A percentile compares a stretch with the other conserved stretches of the same genome.
Conservation (phyloP, 2,329 filamentous ascomycete species). For the Claviceps africana region DNA sequence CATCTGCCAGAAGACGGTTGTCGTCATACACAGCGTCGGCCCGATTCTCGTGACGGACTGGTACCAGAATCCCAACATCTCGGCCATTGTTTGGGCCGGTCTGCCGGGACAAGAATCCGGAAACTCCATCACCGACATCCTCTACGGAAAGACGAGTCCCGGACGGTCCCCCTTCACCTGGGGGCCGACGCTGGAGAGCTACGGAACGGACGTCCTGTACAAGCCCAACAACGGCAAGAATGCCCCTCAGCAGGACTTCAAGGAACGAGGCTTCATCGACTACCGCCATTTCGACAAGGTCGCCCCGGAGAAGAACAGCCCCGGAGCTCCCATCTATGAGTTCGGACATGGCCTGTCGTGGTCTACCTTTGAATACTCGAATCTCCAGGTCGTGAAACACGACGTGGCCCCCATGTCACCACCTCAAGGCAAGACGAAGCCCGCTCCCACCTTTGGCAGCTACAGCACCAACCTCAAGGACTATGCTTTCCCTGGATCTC, state of each 20-base stretch:
- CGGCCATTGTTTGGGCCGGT: slow-evolving; percentile 71
- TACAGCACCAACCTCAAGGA: slow-evolving; percentile 47
- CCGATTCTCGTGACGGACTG: slow-evolving; percentile 65
- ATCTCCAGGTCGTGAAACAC: slow-evolving; percentile 42
- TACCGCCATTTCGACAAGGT: slow-evolving; percentile 50
- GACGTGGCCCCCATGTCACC: slow-evolving; percentile 40
- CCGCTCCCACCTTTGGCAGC: slow-evolving; percentile 52
- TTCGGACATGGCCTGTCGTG: slow-evolving; percentile 74
- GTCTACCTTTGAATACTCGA: slow-evolving; percentile 63
- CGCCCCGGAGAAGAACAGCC: slow-evolving; percentile 19
- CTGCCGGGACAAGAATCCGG: slow-evolving; percentile 75
- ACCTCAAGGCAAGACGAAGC: slow-evolving; percentile 44
- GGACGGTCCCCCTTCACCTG: slow-evolving; percentile 72
- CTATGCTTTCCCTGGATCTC: slow-evolving; percentile 51
- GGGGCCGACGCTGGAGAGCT: slow-evolving; percentile 52
- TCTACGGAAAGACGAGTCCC: slow-evolving; percentile 70
- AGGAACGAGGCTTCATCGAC: slow-evolving; percentile 70
- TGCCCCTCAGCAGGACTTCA: slow-evolving; percentile 59
- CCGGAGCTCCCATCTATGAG: slow-evolving; percentile 53
- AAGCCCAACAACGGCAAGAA: slow-evolving; percentile 51
- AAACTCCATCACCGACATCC: slow-evolving; percentile 64
- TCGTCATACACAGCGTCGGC: slow-evolving; percentile 77
- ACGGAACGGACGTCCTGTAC: slow-evolving; percentile 54
- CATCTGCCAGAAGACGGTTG: slow-evolving; percentile 74
- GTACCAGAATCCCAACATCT: slow-evolving; percentile 64